Evolutionary conservation across 2,329 filamentous ascomycete genomes (phyloP), one percentile per base, ranked within the genome.

Genomic region (Alternaria postmessia): DNA sequence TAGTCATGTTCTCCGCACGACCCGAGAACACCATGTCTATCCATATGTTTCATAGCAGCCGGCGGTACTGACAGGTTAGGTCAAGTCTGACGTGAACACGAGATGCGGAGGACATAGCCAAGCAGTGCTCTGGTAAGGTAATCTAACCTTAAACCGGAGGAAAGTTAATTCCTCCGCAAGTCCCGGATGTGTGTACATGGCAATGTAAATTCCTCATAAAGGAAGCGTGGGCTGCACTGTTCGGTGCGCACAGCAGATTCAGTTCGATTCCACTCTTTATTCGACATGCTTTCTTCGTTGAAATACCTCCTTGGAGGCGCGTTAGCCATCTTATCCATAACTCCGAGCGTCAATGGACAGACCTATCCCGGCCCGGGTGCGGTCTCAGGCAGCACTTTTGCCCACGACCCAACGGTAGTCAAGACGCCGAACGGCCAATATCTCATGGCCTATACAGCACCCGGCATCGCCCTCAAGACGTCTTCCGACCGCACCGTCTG

Each of bases 21-120:
- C 34, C 26, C 39, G 26, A 42, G n/a, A 28, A 38, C 11, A 39
- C 28, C 26, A 18, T 32, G 18, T 32, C n/a, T 46, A 16, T 26
- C 43, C 54, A 61, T 48, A 34, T 57, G 54, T 60, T 48, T 46
- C 28, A 36, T 41, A 9, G 20, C 42, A 38, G 28, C 41, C 36
- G 38, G 43, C 46, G 44, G 44, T 46, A 26, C 49, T 51, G 41
- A 46, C 28, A 11, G 28, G 28, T 30, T 11, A 69, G 67, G 68
- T 71, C 67, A 65, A 61, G 62, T 53, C 57, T 36, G 42, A 14
- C 48, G 28, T 39, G 54, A 62, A 51, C 61, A 47, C 55, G 47
- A 51, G 46, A 51, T 54, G 47, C 63, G 56, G 57, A 52, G 44
- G 8, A 36, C 36, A 18, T 9, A 18, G 36, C n/a, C n/a, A 39